phyloP scores from a whole-genome alignment of 441 rosid genomes.

The Breynia disticha region DNA sequence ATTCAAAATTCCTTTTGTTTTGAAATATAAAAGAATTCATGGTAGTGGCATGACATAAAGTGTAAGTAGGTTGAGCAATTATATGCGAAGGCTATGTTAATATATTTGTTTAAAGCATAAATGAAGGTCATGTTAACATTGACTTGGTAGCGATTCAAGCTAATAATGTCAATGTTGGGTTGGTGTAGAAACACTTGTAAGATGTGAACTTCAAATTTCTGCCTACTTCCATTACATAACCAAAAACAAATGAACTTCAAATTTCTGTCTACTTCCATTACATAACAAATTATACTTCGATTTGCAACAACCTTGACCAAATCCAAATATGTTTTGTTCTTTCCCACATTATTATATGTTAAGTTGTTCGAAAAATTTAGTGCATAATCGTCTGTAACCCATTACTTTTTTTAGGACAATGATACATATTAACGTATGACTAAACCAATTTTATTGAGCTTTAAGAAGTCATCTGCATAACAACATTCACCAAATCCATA shows the following conservation, averaged over 20 bases:
- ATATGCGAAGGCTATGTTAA: no score
- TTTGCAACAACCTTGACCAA: slow-evolving; percentile 11
- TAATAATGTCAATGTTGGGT: slow-evolving; percentile 5
- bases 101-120: no score
- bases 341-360: neutral
- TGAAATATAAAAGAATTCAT: no score
- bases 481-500: neutral
- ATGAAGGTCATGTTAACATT: no score
- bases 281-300: no score
- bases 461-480: neutral
- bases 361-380: neutral
- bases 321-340: slow-evolving; percentile 7
- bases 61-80: no score
- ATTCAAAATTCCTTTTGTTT: no score
- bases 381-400: slow-evolving; percentile 5
- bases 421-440: no score
- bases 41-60: no score
- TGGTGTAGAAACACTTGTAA: neutral
- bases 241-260: neutral
- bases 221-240: neutral
- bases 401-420: neutral
- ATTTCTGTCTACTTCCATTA: no score
- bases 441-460: neutral
- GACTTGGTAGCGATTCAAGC: neutral
- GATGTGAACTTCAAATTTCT: neutral